phyloP scores from a whole-genome alignment of 2,329 filamentous ascomycete genomes.

The Aspergillus floridensis region DNA sequence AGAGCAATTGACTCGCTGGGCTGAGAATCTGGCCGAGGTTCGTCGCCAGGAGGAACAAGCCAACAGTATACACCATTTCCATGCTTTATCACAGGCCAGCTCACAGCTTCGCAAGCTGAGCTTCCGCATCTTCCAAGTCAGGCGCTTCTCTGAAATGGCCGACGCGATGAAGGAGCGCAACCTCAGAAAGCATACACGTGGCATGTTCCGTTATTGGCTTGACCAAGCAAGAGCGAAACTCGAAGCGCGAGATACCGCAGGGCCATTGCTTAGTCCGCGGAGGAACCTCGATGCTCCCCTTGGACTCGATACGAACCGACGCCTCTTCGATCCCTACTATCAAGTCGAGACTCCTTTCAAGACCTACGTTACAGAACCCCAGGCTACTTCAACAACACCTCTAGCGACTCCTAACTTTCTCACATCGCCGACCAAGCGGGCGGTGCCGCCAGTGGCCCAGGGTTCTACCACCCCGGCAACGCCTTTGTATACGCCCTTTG shows the following conservation, averaged over 20 bases:
- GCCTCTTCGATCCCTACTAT: slow-evolving; percentile 38
- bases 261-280: slow-evolving; percentile 29
- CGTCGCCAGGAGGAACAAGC: slow-evolving; percentile 46
- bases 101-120: slow-evolving; percentile 56
- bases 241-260: slow-evolving; percentile 31
- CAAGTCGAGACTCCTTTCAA: slow-evolving; percentile 39
- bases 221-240: slow-evolving; percentile 41
- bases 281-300: slow-evolving; percentile 22
- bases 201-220: slow-evolving; percentile 57
- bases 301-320: slow-evolving; percentile 20
- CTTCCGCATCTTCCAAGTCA: slow-evolving; percentile 56
- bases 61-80: slow-evolving; percentile 45
- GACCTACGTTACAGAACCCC: slow-evolving; percentile 30
- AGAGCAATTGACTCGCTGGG: slow-evolving; percentile 38
- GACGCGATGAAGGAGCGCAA: slow-evolving; percentile 53
- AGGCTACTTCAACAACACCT: slow-evolving; percentile 35
- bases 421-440: slow-evolving; percentile 47
- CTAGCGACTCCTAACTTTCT: slow-evolving; percentile 43
- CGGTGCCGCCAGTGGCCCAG: slow-evolving; percentile 42
- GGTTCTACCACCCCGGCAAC: slow-evolving; percentile 47
- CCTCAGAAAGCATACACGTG: slow-evolving; percentile 54
- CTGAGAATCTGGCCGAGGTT: slow-evolving; percentile 32
- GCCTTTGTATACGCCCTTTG: slow-evolving; percentile 45
- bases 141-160: slow-evolving; percentile 51
- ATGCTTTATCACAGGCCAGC: slow-evolving; percentile 47